A percentile compares a stretch with the other conserved stretches of the same genome.
Evolutionary conservation across 2,329 filamentous ascomycete genomes (phyloP).

Genomic region (Cladosporium sphaerospermum): DNA sequence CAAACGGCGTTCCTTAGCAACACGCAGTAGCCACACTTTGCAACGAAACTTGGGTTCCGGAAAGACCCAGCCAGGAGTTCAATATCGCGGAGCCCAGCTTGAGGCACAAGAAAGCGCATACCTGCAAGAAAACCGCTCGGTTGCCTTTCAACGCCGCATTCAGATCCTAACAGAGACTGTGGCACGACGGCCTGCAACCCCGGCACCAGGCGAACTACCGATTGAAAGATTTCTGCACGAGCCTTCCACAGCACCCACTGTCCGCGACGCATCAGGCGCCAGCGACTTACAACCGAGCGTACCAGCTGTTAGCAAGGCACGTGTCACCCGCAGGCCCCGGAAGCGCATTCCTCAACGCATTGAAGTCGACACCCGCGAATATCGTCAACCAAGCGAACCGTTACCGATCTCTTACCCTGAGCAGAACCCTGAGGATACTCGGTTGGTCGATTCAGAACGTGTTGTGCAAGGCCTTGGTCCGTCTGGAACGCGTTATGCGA

Average conservation of each 20-base stretch:
- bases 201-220: slow-evolving; percentile 24
- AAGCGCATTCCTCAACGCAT: slow-evolving; percentile 39
- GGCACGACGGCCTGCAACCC: slow-evolving; percentile 15
- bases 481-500: slow-evolving; percentile 46
- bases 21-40: not conserved
- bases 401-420: slow-evolving; percentile 19
- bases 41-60: not conserved
- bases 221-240: slow-evolving; percentile 23
- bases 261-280: too few species aligned
- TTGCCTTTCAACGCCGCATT: slow-evolving; percentile 32
- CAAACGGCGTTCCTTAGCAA: not conserved
- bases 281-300: too few species aligned
- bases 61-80: not conserved
- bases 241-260: not conserved
- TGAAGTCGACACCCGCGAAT: slow-evolving; percentile 40
- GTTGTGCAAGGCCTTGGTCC: slow-evolving; percentile 40
- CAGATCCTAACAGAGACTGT: slow-evolving; percentile 23
- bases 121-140: slow-evolving; percentile 28
- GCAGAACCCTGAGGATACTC: not conserved
- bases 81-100: slow-evolving; percentile 32
- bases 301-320: not conserved
- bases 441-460: slow-evolving; percentile 1
- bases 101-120: slow-evolving; percentile 38
- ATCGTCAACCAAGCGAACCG: slow-evolving; percentile 38
- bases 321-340: slow-evolving; percentile 21